Percentiles rank a stretch among this genome's conserved stretches.
Conservation (phyloP, 805 yeast species). For the Zygoascus bituminiphila region DNA sequence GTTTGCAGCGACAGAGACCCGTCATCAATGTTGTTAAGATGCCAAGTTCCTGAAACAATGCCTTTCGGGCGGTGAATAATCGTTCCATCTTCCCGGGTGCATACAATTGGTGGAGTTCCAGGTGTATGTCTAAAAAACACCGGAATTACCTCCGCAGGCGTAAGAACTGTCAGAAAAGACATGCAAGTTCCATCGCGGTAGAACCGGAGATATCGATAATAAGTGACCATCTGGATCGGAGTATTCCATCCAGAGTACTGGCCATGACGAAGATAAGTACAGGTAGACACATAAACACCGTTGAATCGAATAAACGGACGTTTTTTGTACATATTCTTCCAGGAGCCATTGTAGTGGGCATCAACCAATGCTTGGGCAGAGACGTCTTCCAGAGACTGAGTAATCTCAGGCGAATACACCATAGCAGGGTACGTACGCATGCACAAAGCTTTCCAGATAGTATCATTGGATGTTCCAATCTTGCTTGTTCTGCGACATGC, state of each 20-base stretch:
- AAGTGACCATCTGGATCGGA: constrained; percentile 79
- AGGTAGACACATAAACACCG: constrained; percentile 81
- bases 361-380: constrained; percentile 5
- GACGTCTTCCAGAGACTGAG: constrained; percentile 11
- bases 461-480: constrained; percentile 17
- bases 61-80: constrained; percentile 19
- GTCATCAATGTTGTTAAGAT: constrained; percentile 40
- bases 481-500: constrained; percentile 21
- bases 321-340: constrained; percentile 45
- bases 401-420: constrained; percentile 16
- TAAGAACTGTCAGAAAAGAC: constrained; percentile 59
- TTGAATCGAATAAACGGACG: constrained; percentile 73
- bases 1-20: constrained; percentile 43
- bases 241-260: constrained; percentile 60
- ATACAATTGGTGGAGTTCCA: constrained; percentile 4
- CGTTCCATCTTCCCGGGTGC: constrained; percentile 14
- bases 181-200: constrained; percentile 69
- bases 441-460: constrained; percentile 23
- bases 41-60: constrained; percentile 50
- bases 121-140: constrained; percentile 29
- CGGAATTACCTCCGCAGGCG: constrained; percentile 63
- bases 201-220: constrained; percentile 78
- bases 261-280: constrained; percentile 80
- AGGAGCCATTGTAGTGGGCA: constrained; percentile 17
- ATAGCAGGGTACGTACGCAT: constrained; percentile 18